A percentile compares a stretch with the other conserved stretches of the same genome.
Evolutionary conservation across 83 land plant genomes (phyloP).

Genomic region (Thuja plicata): DNA sequence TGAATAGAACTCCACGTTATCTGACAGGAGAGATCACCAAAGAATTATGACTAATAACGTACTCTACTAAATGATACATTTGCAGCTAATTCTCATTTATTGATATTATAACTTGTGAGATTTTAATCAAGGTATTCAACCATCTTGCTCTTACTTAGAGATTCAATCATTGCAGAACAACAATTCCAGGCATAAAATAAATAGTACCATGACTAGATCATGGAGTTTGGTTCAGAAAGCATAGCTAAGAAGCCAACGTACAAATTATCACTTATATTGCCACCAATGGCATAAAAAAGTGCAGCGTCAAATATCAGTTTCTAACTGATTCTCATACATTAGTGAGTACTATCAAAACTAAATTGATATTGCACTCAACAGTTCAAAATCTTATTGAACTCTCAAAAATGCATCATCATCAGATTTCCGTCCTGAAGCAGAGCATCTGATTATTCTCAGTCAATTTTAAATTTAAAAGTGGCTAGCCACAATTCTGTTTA

Average conservation of each 20-base stretch:
- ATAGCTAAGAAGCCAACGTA: neutral
- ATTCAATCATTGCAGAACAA: neutral
- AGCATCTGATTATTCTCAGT: neutral
- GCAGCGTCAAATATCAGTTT: neutral
- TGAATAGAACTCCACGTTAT: no score
- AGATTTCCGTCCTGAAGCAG: neutral
- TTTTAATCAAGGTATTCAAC: neutral
- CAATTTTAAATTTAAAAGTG: neutral
- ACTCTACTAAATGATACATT: neutral
- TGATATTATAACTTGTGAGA: neutral
- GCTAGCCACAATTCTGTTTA: neutral
- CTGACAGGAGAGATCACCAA: neutral
- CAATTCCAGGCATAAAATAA: neutral
- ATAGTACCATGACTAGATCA: neutral
- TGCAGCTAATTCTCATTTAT: neutral
- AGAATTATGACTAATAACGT: neutral
- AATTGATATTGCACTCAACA: neutral
- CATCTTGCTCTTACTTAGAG: neutral
- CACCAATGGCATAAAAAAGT: neutral
- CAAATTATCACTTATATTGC: neutral
- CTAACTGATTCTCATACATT: neutral
- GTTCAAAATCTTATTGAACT: neutral
- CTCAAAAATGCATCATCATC: neutral
- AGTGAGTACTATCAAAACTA: neutral
- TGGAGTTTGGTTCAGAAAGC: neutral